A percentile compares a stretch with the other conserved stretches of the same genome.
Conservation (phyloP, 805 yeast species). For the Kazachstania kunashirensis region DNA sequence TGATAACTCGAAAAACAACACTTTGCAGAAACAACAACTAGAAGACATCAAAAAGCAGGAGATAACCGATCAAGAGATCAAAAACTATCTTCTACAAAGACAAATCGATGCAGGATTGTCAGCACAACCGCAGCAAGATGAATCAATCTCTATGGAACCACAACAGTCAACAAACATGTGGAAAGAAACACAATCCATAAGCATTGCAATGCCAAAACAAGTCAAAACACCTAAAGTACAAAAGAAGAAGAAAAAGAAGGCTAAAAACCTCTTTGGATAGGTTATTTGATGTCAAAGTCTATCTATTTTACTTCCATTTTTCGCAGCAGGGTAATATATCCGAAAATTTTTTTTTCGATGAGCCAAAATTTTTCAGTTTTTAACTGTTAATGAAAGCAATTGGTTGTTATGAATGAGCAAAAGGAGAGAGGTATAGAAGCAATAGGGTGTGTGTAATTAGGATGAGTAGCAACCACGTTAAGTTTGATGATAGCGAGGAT, state of each 20-base stretch:
- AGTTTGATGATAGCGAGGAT: slow-evolving; percentile 21
- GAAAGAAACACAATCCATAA: no score
- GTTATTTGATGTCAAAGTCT: background rate
- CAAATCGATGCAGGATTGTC: slow-evolving; percentile 39
- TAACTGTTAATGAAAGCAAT: no score
- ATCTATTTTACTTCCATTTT: background rate
- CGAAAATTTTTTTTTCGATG: background rate
- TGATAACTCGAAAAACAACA: slow-evolving; percentile 44
- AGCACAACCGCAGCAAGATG: background rate
- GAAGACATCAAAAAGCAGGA: slow-evolving; percentile 31
- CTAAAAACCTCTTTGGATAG: background rate
- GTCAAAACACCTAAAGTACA: background rate
- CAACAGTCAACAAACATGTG: no score
- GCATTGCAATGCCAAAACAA: no score
- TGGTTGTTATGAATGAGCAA: no score
- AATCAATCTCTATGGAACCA: no score
- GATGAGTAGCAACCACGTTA: slow-evolving; percentile 11
- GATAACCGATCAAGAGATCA: slow-evolving; percentile 39
- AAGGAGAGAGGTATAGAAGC: no score
- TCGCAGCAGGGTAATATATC: background rate
- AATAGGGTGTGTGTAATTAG: background rate
- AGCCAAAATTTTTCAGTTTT: no score
- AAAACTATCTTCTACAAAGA: slow-evolving; percentile 34
- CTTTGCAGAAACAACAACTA: slow-evolving; percentile 33
- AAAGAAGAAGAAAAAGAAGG: background rate